Base-by-base conservation (phyloP, 805 yeast genomes). In the Kodamaea kaohsiungensis region DNA sequence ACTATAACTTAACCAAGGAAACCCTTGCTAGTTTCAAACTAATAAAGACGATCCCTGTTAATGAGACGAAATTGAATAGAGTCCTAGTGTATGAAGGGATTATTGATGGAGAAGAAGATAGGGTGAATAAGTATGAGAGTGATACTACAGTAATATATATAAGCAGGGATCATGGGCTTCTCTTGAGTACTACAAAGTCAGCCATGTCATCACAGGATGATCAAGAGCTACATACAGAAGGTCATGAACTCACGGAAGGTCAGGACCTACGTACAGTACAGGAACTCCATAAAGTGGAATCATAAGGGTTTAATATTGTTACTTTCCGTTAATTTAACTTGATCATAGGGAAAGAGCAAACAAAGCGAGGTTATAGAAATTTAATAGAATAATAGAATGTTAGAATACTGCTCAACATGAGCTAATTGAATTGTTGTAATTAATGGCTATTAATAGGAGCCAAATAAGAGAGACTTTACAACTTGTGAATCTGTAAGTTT, bases 161-260 rank as follows among this genome's bases (percentile, higher is more conserved):
- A 22, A 50, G 53, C 38, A 43, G 53, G n/a, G 53, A 50, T 25
- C 53, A 50, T 35, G 53, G 53, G 2, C 37, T 50, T 13, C 33
- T 46, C 6, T 15, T 27, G 48, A 46, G 39, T 15, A 30, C 35
- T 8, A 12, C 35, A 4, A 30, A 30, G 13, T 12, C 35, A 10
- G 35, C 10, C 10, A 30, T 12, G 35, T 30, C 35, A 9, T 8
- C 3, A 3, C 13, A 5, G 5, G 35, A 9, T 5, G 35, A 12
- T 6, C 25, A 3, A 4, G 25, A 22, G 3, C 25, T 4, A 4
- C 3, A 22, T 22, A 22, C 25, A 22, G 25, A 22, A 22, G 25
- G 3, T 4, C 25, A 22, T 22, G 25, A 22, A 22, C 25, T 22
- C 8, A 30, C 35, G 8, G 13, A 30, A 12, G 35, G 8, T 12